Evolutionary conservation across 2,329 filamentous ascomycete genomes (phyloP), one percentile per base, ranked within the genome.

Genomic region (Phialemoniopsis sp.): DNA sequence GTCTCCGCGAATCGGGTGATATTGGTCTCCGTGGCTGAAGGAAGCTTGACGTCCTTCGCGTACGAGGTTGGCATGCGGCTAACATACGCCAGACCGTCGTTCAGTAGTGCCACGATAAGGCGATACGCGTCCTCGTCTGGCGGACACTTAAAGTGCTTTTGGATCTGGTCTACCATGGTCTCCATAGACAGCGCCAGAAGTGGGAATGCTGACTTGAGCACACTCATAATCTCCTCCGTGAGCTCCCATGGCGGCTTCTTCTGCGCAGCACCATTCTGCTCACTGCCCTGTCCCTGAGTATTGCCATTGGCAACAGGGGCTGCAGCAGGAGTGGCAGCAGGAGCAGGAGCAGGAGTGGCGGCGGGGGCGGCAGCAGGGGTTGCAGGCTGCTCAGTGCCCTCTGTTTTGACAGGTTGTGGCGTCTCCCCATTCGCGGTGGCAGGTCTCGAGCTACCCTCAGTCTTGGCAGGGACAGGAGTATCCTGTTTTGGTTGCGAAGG

Each of bases 101-200:
- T 98, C 16, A 98, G 78, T 10, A 99, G 70, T 3, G 93, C 94
- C n/a, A 97, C 91, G 49, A 98, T 98, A 13, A 99, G 74, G 36
- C 93, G 80, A 63, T 97, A 97, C 3, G 93, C 94, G 67, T 99
- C 93, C 60, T 99, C 93, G 54, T 99, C 93, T 0, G 91, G 91
- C 13, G 91, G 91, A 54, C 93, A 97, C 67, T 98, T 98, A 78
- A 98, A 98, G 64, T 97, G 86, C 72, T 97, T 97, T 62, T 93
- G 87, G 43, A 98, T 95, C 64, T 97, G 91, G 58, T 98, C 93
- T 21, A 97, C 90, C 89, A 97, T 98, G 0, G 91, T 95, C 67
- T 99, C 93, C 93, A 99, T 97, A 0, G 91, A 96, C 32, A 97
- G 70, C 9, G 94, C 93, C 51, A 99, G 77, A 14, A 99, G 75